These are phyloP conservation scores for Pseudozyma pruni DNA, from an alignment of 1,284 basidiomycete genomes.

Conservation along the genomic window DNA sequence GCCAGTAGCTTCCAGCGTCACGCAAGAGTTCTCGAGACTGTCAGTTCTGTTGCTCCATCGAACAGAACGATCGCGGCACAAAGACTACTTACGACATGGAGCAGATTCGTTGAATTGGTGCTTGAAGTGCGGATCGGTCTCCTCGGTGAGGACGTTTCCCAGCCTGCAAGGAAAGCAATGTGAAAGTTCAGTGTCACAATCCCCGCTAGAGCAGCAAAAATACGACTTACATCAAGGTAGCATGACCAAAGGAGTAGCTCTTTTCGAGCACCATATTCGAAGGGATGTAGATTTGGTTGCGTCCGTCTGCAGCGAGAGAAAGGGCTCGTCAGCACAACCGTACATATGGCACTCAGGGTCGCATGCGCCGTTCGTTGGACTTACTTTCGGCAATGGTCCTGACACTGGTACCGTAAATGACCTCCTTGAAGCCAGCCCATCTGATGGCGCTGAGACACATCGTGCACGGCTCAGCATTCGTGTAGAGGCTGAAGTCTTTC, in stretches of 20 bases:
- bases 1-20: slow-evolving; percentile 12
- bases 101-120: slow-evolving; percentile 58
- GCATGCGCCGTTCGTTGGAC: background rate
- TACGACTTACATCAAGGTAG: slow-evolving; percentile 37
- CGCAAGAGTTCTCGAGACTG: no score
- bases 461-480: slow-evolving; percentile 55
- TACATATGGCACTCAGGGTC: background rate
- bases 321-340: slow-evolving; percentile 1
- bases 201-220: no score
- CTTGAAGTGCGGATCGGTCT: slow-evolving; percentile 50
- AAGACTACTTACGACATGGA: slow-evolving; percentile 50
- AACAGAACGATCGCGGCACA: no score
- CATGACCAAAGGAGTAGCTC: slow-evolving; percentile 52
- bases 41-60: no score
- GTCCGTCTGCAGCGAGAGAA: slow-evolving; percentile 14
- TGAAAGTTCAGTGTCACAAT: no score
- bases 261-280: slow-evolving; percentile 53
- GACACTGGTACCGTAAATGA: slow-evolving; percentile 56
- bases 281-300: slow-evolving; percentile 60
- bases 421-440: slow-evolving; percentile 58
- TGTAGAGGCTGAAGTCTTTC: slow-evolving; percentile 48
- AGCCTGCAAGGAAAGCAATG: slow-evolving; percentile 14
- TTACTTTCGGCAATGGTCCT: slow-evolving; percentile 47
- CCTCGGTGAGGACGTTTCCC: slow-evolving; percentile 47
- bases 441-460: slow-evolving; percentile 58